Conservation (phyloP, 345 rosid genomes). For the Raphanus raphanistrum region DNA sequence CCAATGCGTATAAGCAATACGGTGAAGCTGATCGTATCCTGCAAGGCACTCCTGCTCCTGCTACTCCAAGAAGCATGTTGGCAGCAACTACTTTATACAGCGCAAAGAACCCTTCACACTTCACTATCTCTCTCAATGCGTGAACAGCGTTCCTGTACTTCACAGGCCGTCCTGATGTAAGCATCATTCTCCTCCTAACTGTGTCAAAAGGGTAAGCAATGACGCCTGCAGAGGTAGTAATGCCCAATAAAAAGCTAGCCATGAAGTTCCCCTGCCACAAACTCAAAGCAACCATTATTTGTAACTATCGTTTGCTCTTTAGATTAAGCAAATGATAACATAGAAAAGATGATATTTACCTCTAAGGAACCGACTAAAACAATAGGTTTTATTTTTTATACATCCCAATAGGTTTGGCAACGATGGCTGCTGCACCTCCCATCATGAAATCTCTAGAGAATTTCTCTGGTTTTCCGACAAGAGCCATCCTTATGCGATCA, state of each 20-base stretch:
- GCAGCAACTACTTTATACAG: conserved; percentile 83
- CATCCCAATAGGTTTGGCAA: conserved; percentile 81
- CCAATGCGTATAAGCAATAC: conserved; percentile 53
- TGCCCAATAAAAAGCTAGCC: conserved; percentile 83
- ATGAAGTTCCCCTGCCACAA: conserved; percentile 76
- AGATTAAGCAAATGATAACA: not conserved
- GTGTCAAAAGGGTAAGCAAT: conserved; percentile 96
- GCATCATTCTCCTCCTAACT: conserved; percentile 89
- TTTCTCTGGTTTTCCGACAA: conserved; percentile 52
- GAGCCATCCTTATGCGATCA: conserved; percentile 57
- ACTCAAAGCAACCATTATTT: not conserved
- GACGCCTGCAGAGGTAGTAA: conserved; percentile 76
- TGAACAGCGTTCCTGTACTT: conserved; percentile 65
- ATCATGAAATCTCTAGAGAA: conserved; percentile 76
- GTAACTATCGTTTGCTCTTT: not conserved
- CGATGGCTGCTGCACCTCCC: conserved; percentile 80
- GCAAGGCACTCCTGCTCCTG: conserved; percentile 97
- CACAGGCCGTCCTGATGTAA: conserved; percentile 76
- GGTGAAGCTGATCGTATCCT: conserved; percentile 85
- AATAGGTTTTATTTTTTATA: conserved; percentile 83
- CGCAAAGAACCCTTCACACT: conserved; percentile 64
- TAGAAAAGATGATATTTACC: conserved; percentile 44
- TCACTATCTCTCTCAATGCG: conserved; percentile 66
- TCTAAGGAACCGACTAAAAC: conserved; percentile 80
- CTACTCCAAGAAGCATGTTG: conserved; percentile 91